A percentile compares a stretch with the other conserved stretches of the same genome.
These are phyloP conservation scores for Petunia hybrid DNA, from an alignment of 305 asterid species.

Conservation along the genomic window DNA sequence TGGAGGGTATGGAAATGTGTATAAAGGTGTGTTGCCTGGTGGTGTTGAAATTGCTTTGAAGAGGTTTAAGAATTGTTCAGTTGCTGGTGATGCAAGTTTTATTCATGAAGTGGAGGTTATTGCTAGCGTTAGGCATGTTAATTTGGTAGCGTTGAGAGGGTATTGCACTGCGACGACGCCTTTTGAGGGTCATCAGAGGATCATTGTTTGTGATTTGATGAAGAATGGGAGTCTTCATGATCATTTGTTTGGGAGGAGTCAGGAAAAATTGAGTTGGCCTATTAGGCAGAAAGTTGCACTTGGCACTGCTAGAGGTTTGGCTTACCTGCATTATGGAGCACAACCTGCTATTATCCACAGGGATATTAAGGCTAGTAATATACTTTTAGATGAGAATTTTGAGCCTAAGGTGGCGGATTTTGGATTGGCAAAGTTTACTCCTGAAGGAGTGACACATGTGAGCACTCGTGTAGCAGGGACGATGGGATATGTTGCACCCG, in stretches of 20 bases:
- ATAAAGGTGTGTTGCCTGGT: conserved; percentile 49
- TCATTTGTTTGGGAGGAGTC: conserved; percentile 43
- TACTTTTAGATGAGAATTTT: conserved; percentile 49
- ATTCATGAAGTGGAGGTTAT: conserved; percentile 54
- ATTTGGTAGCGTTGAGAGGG: conserved; percentile 52
- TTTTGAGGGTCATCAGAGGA: conserved; percentile 53
- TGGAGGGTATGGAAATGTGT: conserved; percentile 59
- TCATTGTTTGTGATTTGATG: conserved; percentile 54
- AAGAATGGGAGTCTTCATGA: conserved; percentile 56
- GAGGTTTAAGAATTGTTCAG: conserved; percentile 57
- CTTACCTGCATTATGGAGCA: conserved; percentile 52
- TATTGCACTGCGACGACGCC: conserved; percentile 50
- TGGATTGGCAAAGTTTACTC: conserved; percentile 55
- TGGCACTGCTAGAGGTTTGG: conserved; percentile 52
- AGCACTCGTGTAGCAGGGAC: conserved; percentile 59
- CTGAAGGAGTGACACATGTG: conserved; percentile 51
- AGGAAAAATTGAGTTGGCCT: conserved; percentile 49
- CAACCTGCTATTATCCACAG: conserved; percentile 51
- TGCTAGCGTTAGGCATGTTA: conserved; percentile 55
- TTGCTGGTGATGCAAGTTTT: conserved; percentile 46
- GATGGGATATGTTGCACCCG: conserved; percentile 58
- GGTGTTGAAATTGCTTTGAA: conserved; percentile 54
- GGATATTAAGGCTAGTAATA: conserved; percentile 55
- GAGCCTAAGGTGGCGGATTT: conserved; percentile 57
- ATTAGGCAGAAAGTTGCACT: conserved; percentile 50